Evolutionary conservation across 1,139 yeast genomes (phyloP).

Genomic region (Yamadazyma conglobata): DNA sequence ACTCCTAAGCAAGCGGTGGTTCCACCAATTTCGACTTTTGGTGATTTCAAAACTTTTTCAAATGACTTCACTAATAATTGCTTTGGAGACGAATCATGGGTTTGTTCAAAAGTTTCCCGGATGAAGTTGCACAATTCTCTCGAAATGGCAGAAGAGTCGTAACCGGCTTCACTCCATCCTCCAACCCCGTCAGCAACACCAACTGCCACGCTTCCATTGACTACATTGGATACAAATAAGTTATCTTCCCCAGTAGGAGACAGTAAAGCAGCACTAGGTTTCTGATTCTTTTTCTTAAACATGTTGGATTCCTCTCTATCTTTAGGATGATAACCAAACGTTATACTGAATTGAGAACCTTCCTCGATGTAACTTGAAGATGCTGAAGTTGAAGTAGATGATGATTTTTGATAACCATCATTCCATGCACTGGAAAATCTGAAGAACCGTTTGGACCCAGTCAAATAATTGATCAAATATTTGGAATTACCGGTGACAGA

Average conservation of each 20-base stretch:
- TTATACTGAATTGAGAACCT: constrained; percentile 42
- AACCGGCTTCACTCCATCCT: constrained; percentile 93
- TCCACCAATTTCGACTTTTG: constrained; percentile 84
- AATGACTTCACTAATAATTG: constrained; percentile 56
- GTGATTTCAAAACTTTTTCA: constrained; percentile 46
- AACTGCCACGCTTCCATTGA: constrained; percentile 51
- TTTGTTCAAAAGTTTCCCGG: constrained; percentile 25
- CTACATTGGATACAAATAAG: constrained; percentile 52
- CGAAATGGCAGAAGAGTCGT: constrained; percentile 79
- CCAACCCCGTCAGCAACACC: constrained; percentile 99
- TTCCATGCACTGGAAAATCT: constrained; percentile 22
- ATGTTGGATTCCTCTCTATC: constrained; percentile 51
- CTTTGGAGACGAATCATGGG: constrained; percentile 33
- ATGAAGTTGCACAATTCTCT: constrained; percentile 58
- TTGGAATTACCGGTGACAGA: constrained; percentile 4
- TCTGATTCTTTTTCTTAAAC: constrained; percentile 28
- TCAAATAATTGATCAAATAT: background rate
- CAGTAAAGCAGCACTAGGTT: constrained; percentile 29
- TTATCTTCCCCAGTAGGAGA: constrained; percentile 90
- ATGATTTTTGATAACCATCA: constrained; percentile 12
- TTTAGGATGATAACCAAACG: constrained; percentile 74
- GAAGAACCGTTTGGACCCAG: constrained; percentile 12
- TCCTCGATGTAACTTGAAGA: constrained; percentile 14
- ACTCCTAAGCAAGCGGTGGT: constrained; percentile 90
- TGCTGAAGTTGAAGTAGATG: constrained; percentile 14